Evolutionary conservation across 2,329 filamentous ascomycete genomes (phyloP).

Genomic region (Colletotrichum agaves): DNA sequence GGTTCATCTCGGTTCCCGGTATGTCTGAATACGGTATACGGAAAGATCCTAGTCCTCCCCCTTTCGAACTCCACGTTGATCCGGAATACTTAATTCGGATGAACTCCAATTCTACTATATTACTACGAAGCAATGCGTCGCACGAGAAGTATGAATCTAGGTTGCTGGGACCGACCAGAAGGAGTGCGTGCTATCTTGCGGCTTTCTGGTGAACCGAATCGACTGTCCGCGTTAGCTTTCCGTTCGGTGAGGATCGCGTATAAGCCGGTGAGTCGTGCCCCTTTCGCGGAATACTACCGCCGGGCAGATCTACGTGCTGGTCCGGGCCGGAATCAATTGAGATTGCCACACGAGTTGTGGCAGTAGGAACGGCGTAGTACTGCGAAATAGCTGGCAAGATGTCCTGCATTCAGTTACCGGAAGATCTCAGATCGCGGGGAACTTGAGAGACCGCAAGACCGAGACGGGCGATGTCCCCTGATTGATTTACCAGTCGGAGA

Average conservation of each 20-base stretch:
- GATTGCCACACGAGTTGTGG: not conserved
- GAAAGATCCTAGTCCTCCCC: conserved; percentile 2
- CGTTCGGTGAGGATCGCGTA: not conserved
- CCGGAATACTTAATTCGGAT: not conserved
- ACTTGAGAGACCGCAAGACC: not conserved
- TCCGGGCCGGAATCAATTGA: conserved; percentile 13
- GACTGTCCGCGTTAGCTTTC: not conserved
- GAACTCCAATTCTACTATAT: not conserved
- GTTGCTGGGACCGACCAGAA: not conserved
- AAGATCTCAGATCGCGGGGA: conserved; percentile 21
- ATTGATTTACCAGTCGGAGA: conserved; percentile 1
- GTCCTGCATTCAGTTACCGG: conserved; percentile 8
- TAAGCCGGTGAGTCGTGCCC: not conserved
- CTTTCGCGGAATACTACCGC: not conserved
- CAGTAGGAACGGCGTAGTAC: not conserved
- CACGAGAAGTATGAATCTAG: not conserved
- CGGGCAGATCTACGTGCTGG: not conserved
- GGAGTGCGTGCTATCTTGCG: not conserved
- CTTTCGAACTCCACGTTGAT: not conserved
- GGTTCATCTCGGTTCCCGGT: not conserved
- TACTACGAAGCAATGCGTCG: not conserved
- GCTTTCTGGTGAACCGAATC: not conserved
- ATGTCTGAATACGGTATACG: not conserved
- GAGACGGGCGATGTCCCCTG: not conserved
- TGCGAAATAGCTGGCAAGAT: not conserved